These are phyloP conservation scores for Apiospora saccharicola DNA, from an alignment of 2,329 filamentous ascomycete genomes.

Conservation along the genomic window DNA sequence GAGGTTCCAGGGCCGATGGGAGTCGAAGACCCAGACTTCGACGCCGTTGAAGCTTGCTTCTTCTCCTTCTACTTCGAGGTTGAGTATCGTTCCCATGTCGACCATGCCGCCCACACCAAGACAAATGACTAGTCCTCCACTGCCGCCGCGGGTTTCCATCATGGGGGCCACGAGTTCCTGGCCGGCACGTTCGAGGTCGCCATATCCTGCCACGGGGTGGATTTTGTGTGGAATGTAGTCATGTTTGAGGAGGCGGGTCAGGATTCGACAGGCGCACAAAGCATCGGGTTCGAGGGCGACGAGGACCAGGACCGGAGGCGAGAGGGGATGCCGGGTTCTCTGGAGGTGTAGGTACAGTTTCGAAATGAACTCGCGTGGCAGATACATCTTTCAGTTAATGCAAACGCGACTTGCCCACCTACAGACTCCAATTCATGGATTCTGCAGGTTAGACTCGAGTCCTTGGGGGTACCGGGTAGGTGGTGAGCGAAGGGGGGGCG, in stretches of 20 bases:
- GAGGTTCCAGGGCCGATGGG: slow-evolving; percentile 92
- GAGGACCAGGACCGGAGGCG: slow-evolving; percentile 88
- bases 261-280: slow-evolving; percentile 92
- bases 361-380: slow-evolving; percentile 86
- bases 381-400: slow-evolving; percentile 76
- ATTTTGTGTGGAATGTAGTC: slow-evolving; percentile 99
- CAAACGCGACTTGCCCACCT: slow-evolving; percentile 42
- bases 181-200: slow-evolving; percentile 82
- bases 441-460: slow-evolving; percentile 27
- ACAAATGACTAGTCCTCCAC: slow-evolving; percentile 88
- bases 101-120: slow-evolving; percentile 92
- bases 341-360: slow-evolving; percentile 92
- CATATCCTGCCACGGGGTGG: slow-evolving; percentile 91
- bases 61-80: slow-evolving; percentile 73
- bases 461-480: background rate
- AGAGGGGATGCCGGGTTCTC: slow-evolving; percentile 85
- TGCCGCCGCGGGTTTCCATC: slow-evolving; percentile 84
- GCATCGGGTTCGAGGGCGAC: slow-evolving; percentile 95
- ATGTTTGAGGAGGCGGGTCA: slow-evolving; percentile 91
- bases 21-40: slow-evolving; percentile 93
- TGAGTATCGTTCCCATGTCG: slow-evolving; percentile 82
- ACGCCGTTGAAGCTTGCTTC: slow-evolving; percentile 80
- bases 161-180: slow-evolving; percentile 82
- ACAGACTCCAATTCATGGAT: slow-evolving; percentile 44
- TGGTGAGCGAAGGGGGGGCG: background rate